These are phyloP conservation scores for Solanum peruvianum DNA, from an alignment of 257 asterid genomes.

Conservation along the genomic window DNA sequence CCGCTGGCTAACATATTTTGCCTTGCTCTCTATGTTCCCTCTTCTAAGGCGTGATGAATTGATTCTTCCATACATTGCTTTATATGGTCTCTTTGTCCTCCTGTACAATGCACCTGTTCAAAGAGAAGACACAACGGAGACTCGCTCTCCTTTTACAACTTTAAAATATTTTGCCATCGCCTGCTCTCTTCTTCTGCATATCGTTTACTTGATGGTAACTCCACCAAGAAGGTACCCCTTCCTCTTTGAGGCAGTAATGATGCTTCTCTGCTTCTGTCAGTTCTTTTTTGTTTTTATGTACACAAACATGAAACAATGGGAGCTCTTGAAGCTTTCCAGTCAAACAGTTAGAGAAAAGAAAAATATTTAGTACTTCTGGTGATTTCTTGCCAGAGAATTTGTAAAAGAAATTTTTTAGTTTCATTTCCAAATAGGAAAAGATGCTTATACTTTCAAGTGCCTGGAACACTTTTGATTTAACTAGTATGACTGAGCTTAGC, in stretches of 20 bases:
- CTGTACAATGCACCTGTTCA: slow-evolving; percentile 53
- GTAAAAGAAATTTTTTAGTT: neutral
- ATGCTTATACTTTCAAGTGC: neutral
- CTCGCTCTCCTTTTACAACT: slow-evolving; percentile 6
- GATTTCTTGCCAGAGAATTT: neutral
- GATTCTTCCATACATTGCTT: slow-evolving; percentile 51
- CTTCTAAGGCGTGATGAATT: slow-evolving; percentile 70
- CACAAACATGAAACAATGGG: slow-evolving; percentile 59
- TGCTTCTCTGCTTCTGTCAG: slow-evolving; percentile 81
- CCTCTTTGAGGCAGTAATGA: slow-evolving; percentile 77
- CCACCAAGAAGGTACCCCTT: slow-evolving; percentile 83
- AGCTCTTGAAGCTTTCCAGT: slow-evolving; percentile 19
- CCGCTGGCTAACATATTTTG: slow-evolving; percentile 56
- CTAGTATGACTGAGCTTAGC: neutral
- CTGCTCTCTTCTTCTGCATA: slow-evolving; percentile 54
- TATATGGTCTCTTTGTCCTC: slow-evolving; percentile 60
- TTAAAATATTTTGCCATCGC: slow-evolving; percentile 24
- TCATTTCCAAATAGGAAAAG: neutral
- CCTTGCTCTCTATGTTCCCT: slow-evolving; percentile 86
- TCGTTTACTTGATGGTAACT: slow-evolving; percentile 44
- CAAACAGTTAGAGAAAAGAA: slow-evolving; percentile 33
- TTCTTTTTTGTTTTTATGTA: slow-evolving; percentile 39
- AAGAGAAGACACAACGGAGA: slow-evolving; percentile 26
- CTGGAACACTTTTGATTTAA: neutral
- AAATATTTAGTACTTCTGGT: slow-evolving; percentile 22